phyloP scores from a whole-genome alignment of 2,329 filamentous ascomycete species.

The Colletotrichum endophyticum region DNA sequence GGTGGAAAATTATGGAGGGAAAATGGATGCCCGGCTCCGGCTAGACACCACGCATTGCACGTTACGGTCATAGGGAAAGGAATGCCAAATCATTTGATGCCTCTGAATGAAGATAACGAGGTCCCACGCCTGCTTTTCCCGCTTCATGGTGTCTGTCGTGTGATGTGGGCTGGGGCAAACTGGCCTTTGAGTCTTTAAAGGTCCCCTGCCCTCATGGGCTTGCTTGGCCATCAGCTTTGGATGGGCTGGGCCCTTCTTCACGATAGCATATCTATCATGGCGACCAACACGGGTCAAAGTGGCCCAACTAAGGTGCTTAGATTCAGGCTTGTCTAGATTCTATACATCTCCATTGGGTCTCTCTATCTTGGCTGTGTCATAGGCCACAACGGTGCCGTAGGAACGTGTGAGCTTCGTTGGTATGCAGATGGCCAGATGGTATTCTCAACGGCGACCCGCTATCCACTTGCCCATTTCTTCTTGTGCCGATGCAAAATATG shows the following conservation, averaged over 20 bases:
- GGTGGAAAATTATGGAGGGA: slow-evolving; percentile 15
- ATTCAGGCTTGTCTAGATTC: background rate
- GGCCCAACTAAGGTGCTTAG: background rate
- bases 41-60: slow-evolving; percentile 40
- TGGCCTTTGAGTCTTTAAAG: background rate
- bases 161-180: background rate
- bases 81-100: slow-evolving; percentile 35
- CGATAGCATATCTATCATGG: background rate
- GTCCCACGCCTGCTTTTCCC: background rate
- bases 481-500: background rate
- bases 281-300: background rate
- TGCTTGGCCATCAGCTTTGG: background rate
- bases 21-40: slow-evolving; percentile 27
- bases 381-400: background rate
- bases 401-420: background rate
- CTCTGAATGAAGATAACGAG: slow-evolving; percentile 19
- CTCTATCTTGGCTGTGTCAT: background rate
- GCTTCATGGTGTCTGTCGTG: background rate
- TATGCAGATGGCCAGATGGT: background rate
- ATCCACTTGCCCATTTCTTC: background rate
- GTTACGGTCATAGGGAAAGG: slow-evolving; percentile 54
- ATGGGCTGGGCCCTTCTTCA: background rate
- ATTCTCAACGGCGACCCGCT: background rate
- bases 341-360: background rate
- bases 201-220: background rate